Base-by-base conservation (phyloP, 2,329 filamentous ascomycete species). In the Penicillium paneum region DNA sequence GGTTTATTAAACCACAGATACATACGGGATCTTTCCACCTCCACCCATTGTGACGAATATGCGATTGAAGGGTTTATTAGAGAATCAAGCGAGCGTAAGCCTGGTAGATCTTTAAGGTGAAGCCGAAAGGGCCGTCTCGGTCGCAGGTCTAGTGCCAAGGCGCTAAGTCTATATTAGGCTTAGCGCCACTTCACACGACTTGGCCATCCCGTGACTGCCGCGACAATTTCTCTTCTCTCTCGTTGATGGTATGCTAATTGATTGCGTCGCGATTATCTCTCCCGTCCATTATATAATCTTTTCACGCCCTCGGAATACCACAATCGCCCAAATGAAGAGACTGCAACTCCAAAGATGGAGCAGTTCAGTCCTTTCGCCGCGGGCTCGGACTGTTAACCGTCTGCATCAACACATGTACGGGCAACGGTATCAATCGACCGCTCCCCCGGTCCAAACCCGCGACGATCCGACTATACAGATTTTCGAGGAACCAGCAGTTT, bases 11-110 rank as follows among this genome's bases (percentile, higher is more conserved):
- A 76, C 78, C 17, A 43, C 28, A 36, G 5, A 13, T 21, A 71
- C 81, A 67, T 81, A 89, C 83, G 84, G 83, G 65, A 89, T 82
- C 77, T 89, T 89, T 76, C 84, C 87, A 80, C 91, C 91, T 79
- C 89, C 89, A 79, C 89, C 89, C 87, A 78, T 78, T 58, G 67
- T 74, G 69, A 66, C 52, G 49, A 58, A 59, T 53, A 62, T 61
- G 58, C 58, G 53, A 61, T 66, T 59, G 57, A 59, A 55, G 52
- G 52, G 55, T 54, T 56, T 64, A 51, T 60, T 62, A 54, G 51
- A 56, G 49, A 26, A 48, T 41, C 61, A 64, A 58, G 49, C 49
- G 50, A 67, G 54, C 55, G 61, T 60, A 65, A 54, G 56, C 57
- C 62, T 58, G 58, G 59, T 56, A 58, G 62, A 59, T 64, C 62